Percentiles rank a stretch among this genome's conserved stretches.
These are phyloP conservation scores for Abrus pulchellus DNA, from an alignment of 306 rosid genomes.

Conservation along the genomic window DNA sequence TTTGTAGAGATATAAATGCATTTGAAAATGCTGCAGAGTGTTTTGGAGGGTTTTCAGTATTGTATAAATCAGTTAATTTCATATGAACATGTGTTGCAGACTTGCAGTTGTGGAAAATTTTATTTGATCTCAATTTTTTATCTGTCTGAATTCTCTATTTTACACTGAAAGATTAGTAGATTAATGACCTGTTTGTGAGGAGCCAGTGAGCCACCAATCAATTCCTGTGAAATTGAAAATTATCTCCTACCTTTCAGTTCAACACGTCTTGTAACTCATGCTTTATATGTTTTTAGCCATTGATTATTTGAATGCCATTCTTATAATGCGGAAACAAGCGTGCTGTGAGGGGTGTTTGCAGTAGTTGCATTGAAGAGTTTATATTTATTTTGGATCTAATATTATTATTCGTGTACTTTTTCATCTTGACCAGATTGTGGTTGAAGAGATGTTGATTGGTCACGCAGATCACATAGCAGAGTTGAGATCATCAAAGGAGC, in stretches of 20 bases:
- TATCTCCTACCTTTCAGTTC: too few species aligned
- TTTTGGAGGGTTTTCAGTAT: slow-evolving; percentile 25
- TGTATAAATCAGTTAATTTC: background rate
- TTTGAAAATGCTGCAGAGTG: slow-evolving; percentile 28
- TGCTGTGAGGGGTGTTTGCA: background rate
- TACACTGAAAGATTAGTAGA: slow-evolving; percentile 9
- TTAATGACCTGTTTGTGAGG: too few species aligned
- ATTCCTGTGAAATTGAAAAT: too few species aligned
- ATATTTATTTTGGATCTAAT: slow-evolving; percentile 32
- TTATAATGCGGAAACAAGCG: too few species aligned
- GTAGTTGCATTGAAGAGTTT: slow-evolving; percentile 14
- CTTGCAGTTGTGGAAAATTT: too few species aligned
- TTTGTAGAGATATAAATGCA: background rate
- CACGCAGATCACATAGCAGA: slow-evolving; percentile 69
- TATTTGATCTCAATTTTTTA: slow-evolving; percentile 28
- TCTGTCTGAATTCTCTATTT: slow-evolving; percentile 25
- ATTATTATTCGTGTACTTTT: slow-evolving; percentile 36
- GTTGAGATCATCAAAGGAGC: slow-evolving; percentile 58
- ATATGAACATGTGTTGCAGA: slow-evolving; percentile 21
- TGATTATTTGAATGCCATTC: too few species aligned
- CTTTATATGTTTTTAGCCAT: too few species aligned
- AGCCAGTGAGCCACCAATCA: too few species aligned
- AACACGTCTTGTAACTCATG: too few species aligned
- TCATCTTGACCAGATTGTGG: slow-evolving; percentile 51
- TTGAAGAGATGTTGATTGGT: slow-evolving; percentile 76